Base-by-base conservation (phyloP, 1,139 yeast species). In the Sporopachydermia cereana region DNA sequence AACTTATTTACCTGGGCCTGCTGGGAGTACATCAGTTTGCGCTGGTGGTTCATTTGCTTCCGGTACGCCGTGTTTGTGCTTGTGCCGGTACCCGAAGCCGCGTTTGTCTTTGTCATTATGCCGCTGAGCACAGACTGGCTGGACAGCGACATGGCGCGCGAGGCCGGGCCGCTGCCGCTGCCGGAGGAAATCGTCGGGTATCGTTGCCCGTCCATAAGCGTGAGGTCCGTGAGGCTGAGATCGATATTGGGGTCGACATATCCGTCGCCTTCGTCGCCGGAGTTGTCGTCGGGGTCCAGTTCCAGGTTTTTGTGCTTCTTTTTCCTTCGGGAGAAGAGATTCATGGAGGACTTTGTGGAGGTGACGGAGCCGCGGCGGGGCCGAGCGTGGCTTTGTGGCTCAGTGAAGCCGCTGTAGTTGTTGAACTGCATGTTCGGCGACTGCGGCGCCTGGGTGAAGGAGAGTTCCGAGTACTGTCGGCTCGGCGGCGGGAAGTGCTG, bases 1-100 rank as follows among this genome's bases (percentile, higher is more conserved):
- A 12, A 7, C 22, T 34, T 5, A 21, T 34, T 34, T 12, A 34
- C 12, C n/a, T 34, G 39, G 17, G 22, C 39, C 22, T 34, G 39
- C 22, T 34, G 39, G 9, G 39, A 12, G 17, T 34, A 34, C 39
- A 34, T 34, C 39, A 34, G 18, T 21, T 34, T 34, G 12, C 39
- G 18, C 39, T 34, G 39, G 17, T 5, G 9, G 17, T 34, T 34
- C 39, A 34, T 34, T n/a, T 34, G 39, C 22, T 34, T 34, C 9
- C 39, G 39, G 17, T 34, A 34, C 22, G 5, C 12, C 9, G 39
- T 34, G n/a, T 34, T 34, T 12, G 39, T 34, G 14, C 29, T 25
- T 7, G 12, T 14, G 12, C 12, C 12, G 7, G 29, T 25, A 25
- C 29, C 29, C 7, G 12, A 7, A n/a, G n/a, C n/a, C n/a, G n/a